phyloP scores from a whole-genome alignment of 306 rosid genomes.

The Lithocarpus polystachyus region DNA sequence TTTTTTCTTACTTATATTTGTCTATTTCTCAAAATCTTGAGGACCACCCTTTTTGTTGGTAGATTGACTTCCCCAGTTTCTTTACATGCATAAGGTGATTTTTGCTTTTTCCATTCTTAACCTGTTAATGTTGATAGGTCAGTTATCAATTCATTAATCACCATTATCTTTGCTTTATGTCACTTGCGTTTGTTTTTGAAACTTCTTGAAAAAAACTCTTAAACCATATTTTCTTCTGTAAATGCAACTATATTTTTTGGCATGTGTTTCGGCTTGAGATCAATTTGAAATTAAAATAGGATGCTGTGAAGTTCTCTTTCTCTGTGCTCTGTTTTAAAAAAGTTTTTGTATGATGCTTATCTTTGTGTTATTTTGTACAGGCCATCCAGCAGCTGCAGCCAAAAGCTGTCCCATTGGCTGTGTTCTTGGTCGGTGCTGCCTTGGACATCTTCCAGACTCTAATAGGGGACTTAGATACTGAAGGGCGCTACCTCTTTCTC shows the following conservation, averaged over 20 bases:
- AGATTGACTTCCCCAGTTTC: neutral
- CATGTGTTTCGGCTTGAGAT: neutral
- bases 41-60: neutral
- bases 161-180: neutral
- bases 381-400: constrained; percentile 93
- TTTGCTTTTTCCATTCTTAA: neutral
- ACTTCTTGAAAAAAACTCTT: neutral
- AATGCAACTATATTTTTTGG: neutral
- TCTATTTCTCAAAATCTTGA: neutral
- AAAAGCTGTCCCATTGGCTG: constrained; percentile 62
- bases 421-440: constrained; percentile 86
- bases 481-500: constrained; percentile 96
- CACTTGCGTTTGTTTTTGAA: neutral
- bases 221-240: neutral
- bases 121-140: neutral
- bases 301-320: neutral
- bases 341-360: constrained; percentile 8
- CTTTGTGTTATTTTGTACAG: constrained; percentile 37
- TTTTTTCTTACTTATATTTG: neutral
- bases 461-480: constrained; percentile 77
- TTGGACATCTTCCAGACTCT: constrained; percentile 83
- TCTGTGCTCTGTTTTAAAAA: neutral
- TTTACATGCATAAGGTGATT: neutral
- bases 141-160: neutral
- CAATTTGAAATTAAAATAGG: neutral